phyloP scores from a whole-genome alignment of 116 monocot genomes.

The Iris pallida region DNA sequence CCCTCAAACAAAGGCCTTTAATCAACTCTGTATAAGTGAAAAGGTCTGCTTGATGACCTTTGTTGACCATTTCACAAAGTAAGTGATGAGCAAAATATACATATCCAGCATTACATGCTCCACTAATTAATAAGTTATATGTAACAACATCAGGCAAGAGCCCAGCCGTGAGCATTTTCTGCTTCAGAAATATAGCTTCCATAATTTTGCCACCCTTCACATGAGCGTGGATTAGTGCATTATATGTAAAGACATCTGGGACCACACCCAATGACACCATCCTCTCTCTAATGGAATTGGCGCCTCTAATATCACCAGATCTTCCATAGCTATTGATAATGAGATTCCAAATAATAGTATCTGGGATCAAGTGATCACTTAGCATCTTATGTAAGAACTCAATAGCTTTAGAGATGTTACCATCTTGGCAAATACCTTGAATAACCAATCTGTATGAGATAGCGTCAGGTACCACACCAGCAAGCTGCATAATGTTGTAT shows the following conservation, averaged over 20 bases:
- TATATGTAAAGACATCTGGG: slow-evolving; percentile 65
- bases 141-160: slow-evolving; percentile 59
- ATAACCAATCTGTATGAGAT: slow-evolving; percentile 53
- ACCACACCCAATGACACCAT: slow-evolving; percentile 44
- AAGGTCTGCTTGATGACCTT: slow-evolving; percentile 43
- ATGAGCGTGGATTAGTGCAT: slow-evolving; percentile 59
- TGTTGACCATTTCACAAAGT: slow-evolving; percentile 36
- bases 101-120: slow-evolving; percentile 33
- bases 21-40: slow-evolving; percentile 63
- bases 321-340: slow-evolving; percentile 53
- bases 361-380: slow-evolving; percentile 28
- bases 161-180: too few relatives aligned
- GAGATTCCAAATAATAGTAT: slow-evolving; percentile 57
- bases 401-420: slow-evolving; percentile 27
- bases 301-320: slow-evolving; percentile 35
- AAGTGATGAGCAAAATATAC: slow-evolving; percentile 22
- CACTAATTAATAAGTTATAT: slow-evolving; percentile 63
- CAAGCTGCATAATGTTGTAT: slow-evolving; percentile 31
- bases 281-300: slow-evolving; percentile 34
- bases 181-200: slow-evolving; percentile 19
- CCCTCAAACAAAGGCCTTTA: slow-evolving; percentile 43
- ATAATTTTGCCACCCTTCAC: slow-evolving; percentile 36
- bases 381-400: slow-evolving; percentile 39
- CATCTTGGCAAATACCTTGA: slow-evolving; percentile 44
- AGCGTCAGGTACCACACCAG: slow-evolving; percentile 36